These are phyloP conservation scores for Stentor coeruleus DNA, from an alignment of 73 alveolate species.

Conservation along the genomic window DNA sequence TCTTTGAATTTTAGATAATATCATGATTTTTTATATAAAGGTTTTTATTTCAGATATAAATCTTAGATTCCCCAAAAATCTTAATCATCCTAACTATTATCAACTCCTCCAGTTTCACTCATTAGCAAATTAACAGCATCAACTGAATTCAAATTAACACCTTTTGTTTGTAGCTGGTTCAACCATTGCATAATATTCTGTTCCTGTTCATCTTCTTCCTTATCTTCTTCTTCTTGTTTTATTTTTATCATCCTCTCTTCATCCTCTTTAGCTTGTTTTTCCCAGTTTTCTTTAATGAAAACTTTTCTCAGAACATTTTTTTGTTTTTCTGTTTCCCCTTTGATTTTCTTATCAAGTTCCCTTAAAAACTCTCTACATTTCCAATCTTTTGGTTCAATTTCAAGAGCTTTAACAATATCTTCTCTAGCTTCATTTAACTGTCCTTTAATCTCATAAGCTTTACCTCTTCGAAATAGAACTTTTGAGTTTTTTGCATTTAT, in stretches of 20 bases:
- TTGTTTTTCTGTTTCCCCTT: neutral
- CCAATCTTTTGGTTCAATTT: neutral
- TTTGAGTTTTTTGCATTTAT: neutral
- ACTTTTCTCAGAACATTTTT: neutral
- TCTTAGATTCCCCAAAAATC: neutral
- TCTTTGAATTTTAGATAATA: neutral
- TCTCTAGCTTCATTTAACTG: neutral
- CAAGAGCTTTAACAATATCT: neutral
- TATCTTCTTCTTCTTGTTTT: neutral
- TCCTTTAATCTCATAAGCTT: neutral
- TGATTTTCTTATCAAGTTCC: neutral
- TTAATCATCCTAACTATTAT: neutral
- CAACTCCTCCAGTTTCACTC: neutral
- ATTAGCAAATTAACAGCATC: neutral
- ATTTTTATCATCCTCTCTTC: neutral
- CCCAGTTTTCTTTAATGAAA: neutral
- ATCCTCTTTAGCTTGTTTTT: neutral
- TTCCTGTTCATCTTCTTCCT: neutral
- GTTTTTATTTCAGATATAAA: neutral
- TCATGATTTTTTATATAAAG: neutral
- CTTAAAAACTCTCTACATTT: neutral
- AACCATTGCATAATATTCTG: neutral
- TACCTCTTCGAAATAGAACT: neutral
- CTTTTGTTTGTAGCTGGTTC: neutral
- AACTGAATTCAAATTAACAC: neutral